phyloP scores from a whole-genome alignment of 1,139 yeast species.

The Williopsis jadinii region DNA sequence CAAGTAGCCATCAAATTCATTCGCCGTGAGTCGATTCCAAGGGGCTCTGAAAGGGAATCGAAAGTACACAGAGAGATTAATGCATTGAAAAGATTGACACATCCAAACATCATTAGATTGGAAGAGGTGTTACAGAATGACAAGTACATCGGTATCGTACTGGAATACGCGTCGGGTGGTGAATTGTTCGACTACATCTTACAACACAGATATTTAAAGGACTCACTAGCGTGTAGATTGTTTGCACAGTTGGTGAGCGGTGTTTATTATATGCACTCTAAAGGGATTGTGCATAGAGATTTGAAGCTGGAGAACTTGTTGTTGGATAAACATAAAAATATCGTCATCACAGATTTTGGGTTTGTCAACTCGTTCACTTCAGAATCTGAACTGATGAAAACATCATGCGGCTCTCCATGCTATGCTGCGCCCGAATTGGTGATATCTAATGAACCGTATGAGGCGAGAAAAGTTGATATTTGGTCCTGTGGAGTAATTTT shows the following conservation, averaged over 20 bases:
- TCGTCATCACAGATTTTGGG: slow-evolving; percentile 73
- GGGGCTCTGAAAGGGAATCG: slow-evolving; percentile 77
- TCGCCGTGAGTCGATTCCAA: slow-evolving; percentile 76
- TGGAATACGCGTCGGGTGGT: slow-evolving; percentile 96
- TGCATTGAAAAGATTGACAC: slow-evolving; percentile 77
- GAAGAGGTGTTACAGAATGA: slow-evolving; percentile 94
- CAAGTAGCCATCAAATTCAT: slow-evolving; percentile 93
- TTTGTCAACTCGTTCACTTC: slow-evolving; percentile 83
- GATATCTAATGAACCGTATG: slow-evolving; percentile 78
- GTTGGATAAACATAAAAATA: slow-evolving; percentile 49
- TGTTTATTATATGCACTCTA: slow-evolving; percentile 82
- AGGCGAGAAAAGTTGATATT: slow-evolving; percentile 90
- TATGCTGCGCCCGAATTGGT: slow-evolving; percentile 98
- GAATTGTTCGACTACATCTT: slow-evolving; percentile 91
- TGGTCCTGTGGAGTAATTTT: slow-evolving; percentile 97
- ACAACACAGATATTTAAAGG: slow-evolving; percentile 81
- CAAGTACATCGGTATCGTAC: slow-evolving; percentile 89
- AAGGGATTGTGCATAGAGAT: slow-evolving; percentile 87
- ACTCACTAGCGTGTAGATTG: slow-evolving; percentile 73
- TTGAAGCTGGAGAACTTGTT: slow-evolving; percentile 88
- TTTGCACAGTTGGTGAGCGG: slow-evolving; percentile 94
- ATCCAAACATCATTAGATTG: slow-evolving; percentile 86
- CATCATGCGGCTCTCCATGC: slow-evolving; percentile 97
- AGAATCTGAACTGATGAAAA: slow-evolving; percentile 77
- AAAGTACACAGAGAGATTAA: slow-evolving; percentile 92